These are phyloP conservation scores for Pyrenochaeta sp. DNA, from an alignment of 2,329 filamentous ascomycete genomes.

Conservation along the genomic window DNA sequence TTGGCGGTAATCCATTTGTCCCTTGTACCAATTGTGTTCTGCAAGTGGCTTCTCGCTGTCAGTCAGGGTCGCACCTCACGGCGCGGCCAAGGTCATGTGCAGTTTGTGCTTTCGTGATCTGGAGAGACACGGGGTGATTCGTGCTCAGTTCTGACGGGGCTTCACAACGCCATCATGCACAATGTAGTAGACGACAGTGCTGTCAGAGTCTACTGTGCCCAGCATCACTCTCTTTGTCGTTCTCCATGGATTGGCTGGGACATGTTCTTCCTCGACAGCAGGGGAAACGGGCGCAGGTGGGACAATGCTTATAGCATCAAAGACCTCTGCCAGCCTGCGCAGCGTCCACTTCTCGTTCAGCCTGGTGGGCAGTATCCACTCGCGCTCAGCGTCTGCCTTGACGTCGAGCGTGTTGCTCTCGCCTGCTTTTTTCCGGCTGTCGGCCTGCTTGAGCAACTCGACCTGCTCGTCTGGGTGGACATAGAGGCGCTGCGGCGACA, in stretches of 20 bases:
- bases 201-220: conserved; percentile 79
- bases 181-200: conserved; percentile 84
- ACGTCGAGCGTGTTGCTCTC: conserved; percentile 51
- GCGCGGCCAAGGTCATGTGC: background rate
- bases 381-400: conserved; percentile 57
- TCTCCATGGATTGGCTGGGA: conserved; percentile 51
- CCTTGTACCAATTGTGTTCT: conserved; percentile 3
- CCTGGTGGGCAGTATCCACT: conserved; percentile 81
- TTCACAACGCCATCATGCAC: conserved; percentile 89
- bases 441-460: conserved; percentile 69
- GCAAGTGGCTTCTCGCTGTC: background rate
- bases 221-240: conserved; percentile 73
- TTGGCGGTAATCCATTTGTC: conserved; percentile 3
- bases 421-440: conserved; percentile 54
- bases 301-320: conserved; percentile 64
- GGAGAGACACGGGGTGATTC: background rate
- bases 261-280: conserved; percentile 13
- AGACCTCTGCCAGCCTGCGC: conserved; percentile 71
- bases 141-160: conserved; percentile 75
- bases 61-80: background rate
- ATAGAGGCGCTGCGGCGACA: conserved; percentile 78
- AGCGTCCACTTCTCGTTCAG: conserved; percentile 77
- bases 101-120: background rate
- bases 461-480: conserved; percentile 85
- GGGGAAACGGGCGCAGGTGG: conserved; percentile 49